Base-by-base conservation (phyloP, 1,284 basidiomycete genomes). In the Bondarzewia mesenterica region DNA sequence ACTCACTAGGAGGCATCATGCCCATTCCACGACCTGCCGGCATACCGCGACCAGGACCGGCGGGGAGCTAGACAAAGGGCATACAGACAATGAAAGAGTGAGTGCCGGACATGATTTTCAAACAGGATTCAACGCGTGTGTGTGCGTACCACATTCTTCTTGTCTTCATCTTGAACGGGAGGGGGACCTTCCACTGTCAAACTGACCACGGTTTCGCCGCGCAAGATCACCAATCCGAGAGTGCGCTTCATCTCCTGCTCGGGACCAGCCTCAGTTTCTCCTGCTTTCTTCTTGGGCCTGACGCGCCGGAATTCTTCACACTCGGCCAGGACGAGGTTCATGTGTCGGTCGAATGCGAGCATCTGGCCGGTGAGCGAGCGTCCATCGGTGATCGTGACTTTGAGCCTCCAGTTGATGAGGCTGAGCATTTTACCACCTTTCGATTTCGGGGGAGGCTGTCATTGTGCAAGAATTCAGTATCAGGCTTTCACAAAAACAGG, bases 271-370 rank as follows among this genome's bases (percentile, higher is more conserved):
- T 86, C 84, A 10, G 65, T 61, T 64, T 89, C 85, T 26, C 85
- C 86, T 12, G 77, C 63, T 68, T 90, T 89, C 73, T 88, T 89
- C 72, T 92, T 91, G 42, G 86, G 85, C 56, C 87, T 82, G 42
- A 96, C 82, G 54, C 88, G 83, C 60, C 93, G 73, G 64, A 96
- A 96, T 68, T 96, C 95, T 70, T 96, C 93, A 64, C 93, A 96
- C 58, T 99, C 95, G 12, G 94, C 93, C 48, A 99, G 74, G 45
- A 99, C 96, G 58, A 99, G 78, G 72, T 99, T 99, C 95, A 99
- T 99, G 72, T 99, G 96, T 62, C 90, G 87, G 75, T 99, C 96
- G 65, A 98, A 99, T 45, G 96, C 96, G 62, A 99, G 86, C 88
- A 99, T 95, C 71, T 98, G 96, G 42, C 96, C 96, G 40, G 91